Percentiles rank a stretch among this genome's conserved stretches.
These are phyloP conservation scores for Phytophthora idaei DNA, from an alignment of 352 stramenopile species.

Conservation along the genomic window DNA sequence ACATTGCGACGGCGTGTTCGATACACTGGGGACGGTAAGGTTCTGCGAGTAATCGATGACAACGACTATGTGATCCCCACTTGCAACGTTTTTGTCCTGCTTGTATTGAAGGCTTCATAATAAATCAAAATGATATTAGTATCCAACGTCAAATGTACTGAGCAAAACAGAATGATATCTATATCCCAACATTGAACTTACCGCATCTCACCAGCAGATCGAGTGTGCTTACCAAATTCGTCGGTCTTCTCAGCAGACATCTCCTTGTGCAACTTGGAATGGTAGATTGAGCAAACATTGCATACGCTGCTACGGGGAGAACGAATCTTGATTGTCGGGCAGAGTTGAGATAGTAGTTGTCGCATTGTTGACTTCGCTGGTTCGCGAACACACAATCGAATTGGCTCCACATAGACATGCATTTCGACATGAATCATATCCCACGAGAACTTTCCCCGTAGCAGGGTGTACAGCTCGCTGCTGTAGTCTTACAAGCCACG, in stretches of 20 bases:
- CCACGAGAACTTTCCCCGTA: slow-evolving; percentile 20
- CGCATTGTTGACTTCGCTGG: no score
- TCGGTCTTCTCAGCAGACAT: not conserved
- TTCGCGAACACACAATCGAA: no score
- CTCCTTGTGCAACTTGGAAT: not conserved
- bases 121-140: slow-evolving; percentile 3
- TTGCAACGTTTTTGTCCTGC: not conserved
- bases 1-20: slow-evolving; percentile 15
- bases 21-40: slow-evolving; percentile 3
- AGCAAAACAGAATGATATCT: slow-evolving; percentile 13
- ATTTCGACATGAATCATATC: not conserved
- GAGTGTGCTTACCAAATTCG: slow-evolving; percentile 3
- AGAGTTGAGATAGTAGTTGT: no score
- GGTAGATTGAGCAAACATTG: slow-evolving; percentile 17
- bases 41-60: slow-evolving; percentile 21
- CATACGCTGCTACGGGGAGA: slow-evolving; percentile 22
- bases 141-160: not conserved
- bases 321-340: not conserved
- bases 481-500: slow-evolving; percentile 1
- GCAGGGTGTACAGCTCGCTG: slow-evolving; percentile 8
- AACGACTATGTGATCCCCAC: slow-evolving; percentile 5
- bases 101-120: slow-evolving; percentile 18
- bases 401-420: no score
- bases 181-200: slow-evolving; percentile 1
- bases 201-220: slow-evolving; percentile 19